phyloP scores from a whole-genome alignment of 2,329 filamentous ascomycete genomes.

The Acrocalymma vagum region DNA sequence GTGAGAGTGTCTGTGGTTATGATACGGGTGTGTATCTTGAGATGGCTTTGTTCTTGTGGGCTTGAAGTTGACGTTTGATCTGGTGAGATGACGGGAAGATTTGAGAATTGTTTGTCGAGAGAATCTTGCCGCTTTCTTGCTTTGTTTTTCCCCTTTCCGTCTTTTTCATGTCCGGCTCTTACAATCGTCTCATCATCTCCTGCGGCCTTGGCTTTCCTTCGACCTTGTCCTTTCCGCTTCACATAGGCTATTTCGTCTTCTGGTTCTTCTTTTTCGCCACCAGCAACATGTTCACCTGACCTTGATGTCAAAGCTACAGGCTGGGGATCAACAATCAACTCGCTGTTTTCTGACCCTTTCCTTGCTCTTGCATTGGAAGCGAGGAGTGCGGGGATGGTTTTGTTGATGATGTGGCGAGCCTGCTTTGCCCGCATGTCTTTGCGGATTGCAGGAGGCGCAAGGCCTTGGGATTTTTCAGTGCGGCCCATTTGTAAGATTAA shows the following conservation, averaged over 20 bases:
- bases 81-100: slow-evolving; percentile 14
- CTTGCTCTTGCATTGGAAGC: slow-evolving; percentile 63
- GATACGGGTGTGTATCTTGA: slow-evolving; percentile 58
- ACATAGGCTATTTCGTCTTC: slow-evolving; percentile 28
- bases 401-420: slow-evolving; percentile 66
- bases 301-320: slow-evolving; percentile 1
- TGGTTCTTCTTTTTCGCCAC: slow-evolving; percentile 7
- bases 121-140: slow-evolving; percentile 15
- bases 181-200: slow-evolving; percentile 8
- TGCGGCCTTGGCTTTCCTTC: slow-evolving; percentile 32
- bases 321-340: slow-evolving; percentile 56
- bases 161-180: slow-evolving; percentile 14
- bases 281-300: slow-evolving; percentile 1
- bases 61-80: neutral
- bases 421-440: slow-evolving; percentile 59
- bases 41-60: slow-evolving; percentile 15
- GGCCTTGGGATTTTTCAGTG: slow-evolving; percentile 43
- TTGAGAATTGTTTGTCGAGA: slow-evolving; percentile 17
- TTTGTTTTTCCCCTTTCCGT: slow-evolving; percentile 17
- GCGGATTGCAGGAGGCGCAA: slow-evolving; percentile 46
- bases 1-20: slow-evolving; percentile 62
- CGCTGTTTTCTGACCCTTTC: slow-evolving; percentile 61
- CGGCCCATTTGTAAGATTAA: slow-evolving; percentile 48
- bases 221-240: slow-evolving; percentile 44
- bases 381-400: slow-evolving; percentile 65